Evolutionary conservation across 768 basidiomycete species (phyloP), one percentile per base, ranked within the genome.

Genomic region (Gloeopeniophorella convolvens): DNA sequence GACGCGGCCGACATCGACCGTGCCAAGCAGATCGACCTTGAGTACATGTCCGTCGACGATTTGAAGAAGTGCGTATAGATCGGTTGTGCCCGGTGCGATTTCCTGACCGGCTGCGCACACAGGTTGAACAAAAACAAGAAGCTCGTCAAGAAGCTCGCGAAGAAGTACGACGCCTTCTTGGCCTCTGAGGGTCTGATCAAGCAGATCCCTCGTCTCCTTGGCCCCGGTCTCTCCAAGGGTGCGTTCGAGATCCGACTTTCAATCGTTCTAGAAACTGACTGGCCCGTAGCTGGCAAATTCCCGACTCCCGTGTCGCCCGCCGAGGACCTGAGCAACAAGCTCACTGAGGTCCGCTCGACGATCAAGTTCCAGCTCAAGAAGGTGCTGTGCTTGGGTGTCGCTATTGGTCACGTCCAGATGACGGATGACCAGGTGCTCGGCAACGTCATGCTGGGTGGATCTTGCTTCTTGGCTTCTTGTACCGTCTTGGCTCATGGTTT

Each of bases 311-410:
- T 99, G 67, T 85, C 91, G 16, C 90, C 93, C 69, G 66, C 77
- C 26, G 96, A 99, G 65, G 95, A 98, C 71, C 73, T 99, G 48
- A 62, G 64, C 66, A 86, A 82, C 77, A 97, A 97, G 76, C 75
- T 96, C 66, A 82, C 72, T 59, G 96, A 99, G 70, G 94, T 99
- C 60, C 87, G 90, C 66, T 95, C 92, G 60, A 98, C 95, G 59
- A 98, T 99, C 82, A 99, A 98, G 76, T 97, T 98, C 89, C 95
- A 97, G 79, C 82, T 98, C 48, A 97, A 97, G 82, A 93, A 93
- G 77, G 96, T 98, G 53, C 79, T 99, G 50, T 99, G 96, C 75
- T 77, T 99, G 74, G 96, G 93, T 75, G 95, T 98, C 59, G 96
- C 96, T 62, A 88, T 99, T 57, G 96, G 94, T 62, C 93, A 99